These are phyloP conservation scores for Hippophae rhamnoides DNA, from an alignment of 306 rosid genomes.

Conservation along the genomic window DNA sequence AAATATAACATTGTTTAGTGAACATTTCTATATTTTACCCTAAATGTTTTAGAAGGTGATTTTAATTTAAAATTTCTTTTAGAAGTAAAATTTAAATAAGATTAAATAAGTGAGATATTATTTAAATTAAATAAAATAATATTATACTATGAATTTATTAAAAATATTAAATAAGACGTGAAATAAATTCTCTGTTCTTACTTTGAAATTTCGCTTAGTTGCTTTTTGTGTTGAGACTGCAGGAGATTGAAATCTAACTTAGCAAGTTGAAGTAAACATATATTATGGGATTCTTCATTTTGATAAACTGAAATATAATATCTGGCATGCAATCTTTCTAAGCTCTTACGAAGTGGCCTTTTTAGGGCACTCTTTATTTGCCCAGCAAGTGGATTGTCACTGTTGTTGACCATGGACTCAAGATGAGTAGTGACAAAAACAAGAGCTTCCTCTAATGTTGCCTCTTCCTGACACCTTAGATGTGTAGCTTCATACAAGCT, in stretches of 20 bases:
- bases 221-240: constrained; percentile 25
- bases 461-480: constrained; percentile 21
- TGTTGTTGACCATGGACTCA: not conserved
- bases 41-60: no score
- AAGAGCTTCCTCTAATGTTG: constrained; percentile 14
- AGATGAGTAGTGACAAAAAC: constrained; percentile 24
- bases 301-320: constrained; percentile 15
- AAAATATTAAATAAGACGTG: no score
- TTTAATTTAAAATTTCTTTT: no score
- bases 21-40: no score
- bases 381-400: constrained; percentile 1
- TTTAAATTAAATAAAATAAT: no score
- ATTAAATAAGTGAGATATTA: no score
- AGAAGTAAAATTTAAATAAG: no score
- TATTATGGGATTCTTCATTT: constrained; percentile 10
- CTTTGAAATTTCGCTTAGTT: constrained; percentile 23
- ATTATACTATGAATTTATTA: no score
- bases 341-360: constrained; percentile 11
- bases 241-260: constrained; percentile 33
- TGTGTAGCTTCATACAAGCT: constrained; percentile 46
- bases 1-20: no score
- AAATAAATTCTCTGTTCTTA: not conserved
- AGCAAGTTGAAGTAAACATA: constrained; percentile 12
- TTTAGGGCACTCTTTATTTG: constrained; percentile 13
- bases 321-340: constrained; percentile 19